Evolutionary conservation across 164 flowering plant species (phyloP), one percentile per base, ranked within the genome.

Genomic region (Buxus sempervirens): DNA sequence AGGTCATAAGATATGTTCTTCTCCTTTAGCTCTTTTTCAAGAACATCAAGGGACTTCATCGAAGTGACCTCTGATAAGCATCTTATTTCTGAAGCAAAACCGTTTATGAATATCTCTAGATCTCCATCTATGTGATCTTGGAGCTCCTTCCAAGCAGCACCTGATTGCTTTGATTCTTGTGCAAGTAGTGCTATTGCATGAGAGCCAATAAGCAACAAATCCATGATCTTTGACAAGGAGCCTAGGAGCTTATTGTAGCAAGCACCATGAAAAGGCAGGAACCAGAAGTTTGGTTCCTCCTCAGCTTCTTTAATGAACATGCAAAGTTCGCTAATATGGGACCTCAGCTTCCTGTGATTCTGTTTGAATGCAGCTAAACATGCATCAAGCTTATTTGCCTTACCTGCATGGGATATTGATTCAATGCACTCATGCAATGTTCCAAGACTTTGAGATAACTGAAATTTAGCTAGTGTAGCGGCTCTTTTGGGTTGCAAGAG

Each of bases 261-360:
- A 68, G 73, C 80, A 78, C 83, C 58, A 60, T 83, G 78, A 57
- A 91, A 89, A 65, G 91, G 93, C 75, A 81, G 66, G 72, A 86
- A 91, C 98, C 96, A 90, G 68, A 92, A 90, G 64, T 83, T 87
- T 58, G 97, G 97, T 68, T 95, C 98, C 45, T 58, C 79, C 54
- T 82, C 82, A 54, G 97, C 96, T 77, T 90, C 96, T 45, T 41
- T 88, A 42, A 84, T 78, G 72, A 76, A 71, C 66, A 88, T 88
- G 22, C 64, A 62, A 10, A 91, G 82, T 69, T 81, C 82, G 63
- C 15, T 56, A 4, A 90, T 75, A 0, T 74, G 42, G 4, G 5
- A n/a, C 67, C 70, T 83, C 53, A 90, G 70, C 66, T 67, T 76
- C 76, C 76, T 83, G 22, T 59, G 73, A 4, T 66, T 75, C 41